These are phyloP conservation scores for Backusella liffmaniae DNA, from an alignment of 192 early-diverging fungal species.

Conservation along the genomic window DNA sequence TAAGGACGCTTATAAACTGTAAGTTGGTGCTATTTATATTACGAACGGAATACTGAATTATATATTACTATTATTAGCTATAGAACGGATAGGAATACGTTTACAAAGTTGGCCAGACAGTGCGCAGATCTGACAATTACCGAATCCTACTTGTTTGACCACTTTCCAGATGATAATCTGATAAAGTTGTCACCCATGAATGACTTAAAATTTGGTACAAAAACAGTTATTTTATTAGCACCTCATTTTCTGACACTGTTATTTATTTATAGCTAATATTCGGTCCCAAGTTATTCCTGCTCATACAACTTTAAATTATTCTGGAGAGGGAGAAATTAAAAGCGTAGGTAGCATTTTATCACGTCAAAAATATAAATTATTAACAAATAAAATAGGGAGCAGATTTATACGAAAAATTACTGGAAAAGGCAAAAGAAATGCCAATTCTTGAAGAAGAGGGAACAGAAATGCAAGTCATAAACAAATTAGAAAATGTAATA, in stretches of 20 bases:
- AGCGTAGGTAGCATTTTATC: background rate
- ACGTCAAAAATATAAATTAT: background rate
- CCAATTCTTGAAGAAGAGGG: background rate
- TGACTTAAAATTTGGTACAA: constrained; percentile 54
- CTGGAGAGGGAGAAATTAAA: background rate
- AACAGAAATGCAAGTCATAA: background rate
- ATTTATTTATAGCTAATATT: background rate
- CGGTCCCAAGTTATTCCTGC: background rate
- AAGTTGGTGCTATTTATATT: constrained; percentile 17
- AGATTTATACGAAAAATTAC: background rate
- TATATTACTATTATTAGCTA: constrained; percentile 40
- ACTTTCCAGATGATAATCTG: constrained; percentile 53
- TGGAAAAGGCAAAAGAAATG: background rate
- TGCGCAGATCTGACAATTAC: constrained; percentile 71
- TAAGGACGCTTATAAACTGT: constrained; percentile 66
- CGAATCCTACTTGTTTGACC: constrained; percentile 58
- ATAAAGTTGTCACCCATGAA: constrained; percentile 57
- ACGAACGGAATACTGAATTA: background rate
- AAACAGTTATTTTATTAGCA: background rate
- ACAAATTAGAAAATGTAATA: background rate
- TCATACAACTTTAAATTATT: background rate
- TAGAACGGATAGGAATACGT: constrained; percentile 54
- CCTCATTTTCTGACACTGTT: background rate
- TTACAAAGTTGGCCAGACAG: constrained; percentile 69
- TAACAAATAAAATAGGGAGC: background rate